These are phyloP conservation scores for Solanum rostratum DNA, from an alignment of 257 asterid species.

Conservation along the genomic window DNA sequence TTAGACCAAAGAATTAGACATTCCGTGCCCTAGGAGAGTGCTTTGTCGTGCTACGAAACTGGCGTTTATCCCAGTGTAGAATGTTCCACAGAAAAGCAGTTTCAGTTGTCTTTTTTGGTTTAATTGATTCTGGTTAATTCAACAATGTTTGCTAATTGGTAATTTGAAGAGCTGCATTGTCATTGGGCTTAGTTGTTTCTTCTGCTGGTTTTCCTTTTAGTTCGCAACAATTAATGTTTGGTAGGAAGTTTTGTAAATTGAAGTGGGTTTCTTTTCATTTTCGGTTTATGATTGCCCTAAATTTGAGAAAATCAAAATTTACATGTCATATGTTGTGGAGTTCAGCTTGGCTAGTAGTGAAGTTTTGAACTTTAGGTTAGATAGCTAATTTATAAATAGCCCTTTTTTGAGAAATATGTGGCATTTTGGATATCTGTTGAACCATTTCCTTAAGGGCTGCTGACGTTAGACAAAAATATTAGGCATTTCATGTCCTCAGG, in stretches of 20 bases:
- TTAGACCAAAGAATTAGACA: neutral
- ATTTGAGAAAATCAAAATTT: neutral
- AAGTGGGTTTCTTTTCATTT: neutral
- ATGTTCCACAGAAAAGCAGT: neutral
- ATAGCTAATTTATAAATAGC: neutral
- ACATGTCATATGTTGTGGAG: neutral
- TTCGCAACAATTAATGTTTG: neutral
- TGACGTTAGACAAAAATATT: neutral
- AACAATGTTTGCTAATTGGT: neutral
- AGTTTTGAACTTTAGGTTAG: neutral
- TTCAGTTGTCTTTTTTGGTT: neutral
- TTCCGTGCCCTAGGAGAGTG: neutral
- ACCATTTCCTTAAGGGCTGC: neutral
- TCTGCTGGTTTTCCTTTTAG: neutral
- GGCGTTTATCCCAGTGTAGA: neutral
- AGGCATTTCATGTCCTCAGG: neutral
- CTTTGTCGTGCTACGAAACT: neutral
- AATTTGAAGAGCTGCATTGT: constrained; percentile 22
- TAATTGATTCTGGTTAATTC: neutral
- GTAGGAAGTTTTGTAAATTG: neutral
- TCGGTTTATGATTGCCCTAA: neutral
- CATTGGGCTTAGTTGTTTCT: constrained; percentile 9
- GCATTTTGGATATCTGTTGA: neutral
- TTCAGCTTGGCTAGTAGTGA: neutral
- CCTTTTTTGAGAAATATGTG: neutral